Evolutionary conservation across 2,329 filamentous ascomycete species (phyloP).

Genomic region (Aspergillus brasiliensis): DNA sequence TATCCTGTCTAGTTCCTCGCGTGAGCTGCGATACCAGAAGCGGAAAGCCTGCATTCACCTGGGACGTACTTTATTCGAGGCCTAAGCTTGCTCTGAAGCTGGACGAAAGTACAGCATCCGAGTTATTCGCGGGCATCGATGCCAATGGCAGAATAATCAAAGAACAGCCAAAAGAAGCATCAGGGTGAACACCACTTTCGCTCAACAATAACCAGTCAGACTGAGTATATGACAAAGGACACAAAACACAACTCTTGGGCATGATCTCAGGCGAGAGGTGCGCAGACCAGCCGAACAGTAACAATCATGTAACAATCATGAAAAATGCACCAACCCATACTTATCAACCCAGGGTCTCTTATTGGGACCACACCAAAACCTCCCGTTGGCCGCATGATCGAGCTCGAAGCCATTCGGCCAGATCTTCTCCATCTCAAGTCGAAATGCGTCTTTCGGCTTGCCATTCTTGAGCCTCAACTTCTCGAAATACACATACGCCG

Average conservation of each 20-base stretch:
- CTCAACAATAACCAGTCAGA: neutral
- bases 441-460: conserved; percentile 55
- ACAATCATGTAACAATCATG: neutral
- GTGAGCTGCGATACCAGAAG: conserved; percentile 24
- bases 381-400: neutral
- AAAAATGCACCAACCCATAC: conserved; percentile 11
- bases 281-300: neutral
- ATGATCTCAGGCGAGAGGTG: neutral
- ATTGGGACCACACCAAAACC: neutral
- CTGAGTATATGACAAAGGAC: neutral
- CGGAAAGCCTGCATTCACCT: conserved; percentile 31
- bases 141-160: neutral
- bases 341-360: neutral
- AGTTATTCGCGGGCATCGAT: conserved; percentile 9
- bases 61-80: conserved; percentile 22
- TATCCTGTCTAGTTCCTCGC: conserved; percentile 37
- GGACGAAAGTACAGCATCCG: neutral
- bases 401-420: conserved; percentile 26
- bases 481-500: conserved; percentile 61
- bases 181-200: neutral
- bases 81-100: neutral
- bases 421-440: conserved; percentile 54
- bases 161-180: neutral
- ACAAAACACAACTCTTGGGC: neutral
- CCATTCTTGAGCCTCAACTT: conserved; percentile 56